phyloP scores from a whole-genome alignment of 371 early-diverging fungal species.

The Rhizopus sp. region DNA sequence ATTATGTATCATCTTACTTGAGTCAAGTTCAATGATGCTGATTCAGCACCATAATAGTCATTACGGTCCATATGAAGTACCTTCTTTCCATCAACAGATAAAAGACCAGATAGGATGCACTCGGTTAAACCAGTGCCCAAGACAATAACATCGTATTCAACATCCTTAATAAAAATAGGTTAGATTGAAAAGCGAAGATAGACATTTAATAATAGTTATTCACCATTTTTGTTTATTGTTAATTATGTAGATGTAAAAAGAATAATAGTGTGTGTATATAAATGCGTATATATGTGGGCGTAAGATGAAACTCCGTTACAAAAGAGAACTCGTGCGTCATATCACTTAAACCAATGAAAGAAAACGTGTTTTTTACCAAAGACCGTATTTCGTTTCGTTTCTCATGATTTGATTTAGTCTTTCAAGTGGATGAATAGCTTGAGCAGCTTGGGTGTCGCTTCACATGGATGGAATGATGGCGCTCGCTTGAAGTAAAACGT shows the following conservation, averaged over 20 bases:
- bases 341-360: too few relatives aligned
- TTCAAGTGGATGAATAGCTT: not conserved
- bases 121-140: conserved; percentile 99
- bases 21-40: conserved; percentile 91
- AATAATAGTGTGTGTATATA: not conserved
- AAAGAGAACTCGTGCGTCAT: too few relatives aligned
- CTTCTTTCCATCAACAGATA: conserved; percentile 98
- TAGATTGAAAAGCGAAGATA: too few relatives aligned
- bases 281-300: not conserved
- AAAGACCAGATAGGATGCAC: conserved; percentile 96
- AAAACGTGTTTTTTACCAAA: too few relatives aligned
- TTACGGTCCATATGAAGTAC: conserved; percentile 99
- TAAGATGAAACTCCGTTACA: too few relatives aligned
- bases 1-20: conserved; percentile 61
- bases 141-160: conserved; percentile 93
- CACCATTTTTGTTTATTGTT: too few relatives aligned
- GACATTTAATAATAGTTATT: too few relatives aligned
- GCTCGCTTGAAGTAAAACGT: not conserved
- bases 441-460: not conserved
- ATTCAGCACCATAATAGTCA: conserved; percentile 98
- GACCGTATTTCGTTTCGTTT: too few relatives aligned
- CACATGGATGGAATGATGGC: not conserved
- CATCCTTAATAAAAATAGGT: conserved; percentile 57
- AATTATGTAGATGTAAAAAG: too few relatives aligned
- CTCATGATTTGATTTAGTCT: not conserved